Conservation (phyloP, 176 grass and related monocot genomes). For the Carex cristatella region DNA sequence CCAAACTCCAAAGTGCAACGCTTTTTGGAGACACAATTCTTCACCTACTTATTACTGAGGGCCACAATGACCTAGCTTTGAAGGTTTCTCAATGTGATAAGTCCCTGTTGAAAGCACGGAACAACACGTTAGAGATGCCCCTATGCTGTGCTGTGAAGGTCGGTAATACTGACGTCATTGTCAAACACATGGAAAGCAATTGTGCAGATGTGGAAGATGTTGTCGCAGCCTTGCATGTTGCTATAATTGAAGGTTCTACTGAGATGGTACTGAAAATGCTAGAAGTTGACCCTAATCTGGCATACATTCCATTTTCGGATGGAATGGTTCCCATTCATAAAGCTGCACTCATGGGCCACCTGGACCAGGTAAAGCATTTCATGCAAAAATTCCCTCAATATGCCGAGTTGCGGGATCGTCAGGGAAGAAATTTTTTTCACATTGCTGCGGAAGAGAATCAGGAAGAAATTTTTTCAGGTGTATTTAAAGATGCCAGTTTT, state of each 20-base stretch:
- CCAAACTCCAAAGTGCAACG: neutral
- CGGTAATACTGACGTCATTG: neutral
- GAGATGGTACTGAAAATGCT: too few species aligned
- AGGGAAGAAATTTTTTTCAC: neutral
- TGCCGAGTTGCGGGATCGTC: neutral
- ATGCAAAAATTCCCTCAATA: neutral
- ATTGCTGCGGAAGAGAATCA: neutral
- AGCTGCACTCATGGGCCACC: too few species aligned
- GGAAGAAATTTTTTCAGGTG: rapidly evolving
- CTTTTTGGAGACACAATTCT: neutral
- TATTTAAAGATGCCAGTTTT: neutral
- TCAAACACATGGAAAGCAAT: neutral
- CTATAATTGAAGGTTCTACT: too few species aligned
- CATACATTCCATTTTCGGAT: too few species aligned
- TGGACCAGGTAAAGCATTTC: too few species aligned
- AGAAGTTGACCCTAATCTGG: too few species aligned
- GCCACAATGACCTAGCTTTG: neutral
- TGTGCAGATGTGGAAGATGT: neutral
- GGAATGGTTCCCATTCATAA: too few species aligned
- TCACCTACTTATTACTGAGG: neutral
- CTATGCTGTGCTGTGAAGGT: neutral
- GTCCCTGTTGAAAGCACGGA: neutral
- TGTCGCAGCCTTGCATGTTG: neutral
- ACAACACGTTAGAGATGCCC: neutral
- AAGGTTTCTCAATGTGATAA: too few species aligned